phyloP scores from a whole-genome alignment of 495 filamentous ascomycete species.

The Talaromyces ruber region DNA sequence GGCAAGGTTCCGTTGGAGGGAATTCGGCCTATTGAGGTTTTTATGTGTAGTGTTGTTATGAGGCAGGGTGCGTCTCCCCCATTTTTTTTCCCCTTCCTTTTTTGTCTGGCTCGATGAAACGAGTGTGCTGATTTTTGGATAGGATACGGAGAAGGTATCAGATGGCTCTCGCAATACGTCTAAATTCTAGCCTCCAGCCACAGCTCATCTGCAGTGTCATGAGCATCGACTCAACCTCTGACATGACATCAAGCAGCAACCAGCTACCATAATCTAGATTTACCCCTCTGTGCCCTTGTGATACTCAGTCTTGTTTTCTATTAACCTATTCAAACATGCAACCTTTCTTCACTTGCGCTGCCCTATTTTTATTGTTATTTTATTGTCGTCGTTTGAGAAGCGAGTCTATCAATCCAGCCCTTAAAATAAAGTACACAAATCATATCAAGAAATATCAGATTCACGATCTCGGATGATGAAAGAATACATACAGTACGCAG shows the following conservation, averaged over 20 bases:
- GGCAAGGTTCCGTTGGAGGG: slow-evolving; percentile 93
- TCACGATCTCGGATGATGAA: background rate
- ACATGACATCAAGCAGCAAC: background rate
- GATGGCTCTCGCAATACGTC: slow-evolving; percentile 48
- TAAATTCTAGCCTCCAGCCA: slow-evolving; percentile 13
- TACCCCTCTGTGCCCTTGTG: background rate
- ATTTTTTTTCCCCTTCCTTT: background rate
- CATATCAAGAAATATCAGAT: background rate
- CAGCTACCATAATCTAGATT: background rate
- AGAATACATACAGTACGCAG: background rate
- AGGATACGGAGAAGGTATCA: slow-evolving; percentile 48
- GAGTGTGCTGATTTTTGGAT: background rate
- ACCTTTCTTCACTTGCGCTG: background rate
- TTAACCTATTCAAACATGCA: background rate
- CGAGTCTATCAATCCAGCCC: background rate
- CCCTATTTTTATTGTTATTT: background rate
- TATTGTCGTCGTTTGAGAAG: background rate
- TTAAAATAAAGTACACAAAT: background rate
- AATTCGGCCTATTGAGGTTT: slow-evolving; percentile 93
- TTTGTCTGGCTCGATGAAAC: no score
- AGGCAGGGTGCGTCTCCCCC: slow-evolving; percentile 61
- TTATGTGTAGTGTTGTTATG: slow-evolving; percentile 99
- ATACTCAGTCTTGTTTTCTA: background rate
- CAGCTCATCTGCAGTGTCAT: background rate
- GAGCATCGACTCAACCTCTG: background rate